Base-by-base conservation (phyloP, 2,329 filamentous ascomycete species). In the Aotearoamyces nothofagi region DNA sequence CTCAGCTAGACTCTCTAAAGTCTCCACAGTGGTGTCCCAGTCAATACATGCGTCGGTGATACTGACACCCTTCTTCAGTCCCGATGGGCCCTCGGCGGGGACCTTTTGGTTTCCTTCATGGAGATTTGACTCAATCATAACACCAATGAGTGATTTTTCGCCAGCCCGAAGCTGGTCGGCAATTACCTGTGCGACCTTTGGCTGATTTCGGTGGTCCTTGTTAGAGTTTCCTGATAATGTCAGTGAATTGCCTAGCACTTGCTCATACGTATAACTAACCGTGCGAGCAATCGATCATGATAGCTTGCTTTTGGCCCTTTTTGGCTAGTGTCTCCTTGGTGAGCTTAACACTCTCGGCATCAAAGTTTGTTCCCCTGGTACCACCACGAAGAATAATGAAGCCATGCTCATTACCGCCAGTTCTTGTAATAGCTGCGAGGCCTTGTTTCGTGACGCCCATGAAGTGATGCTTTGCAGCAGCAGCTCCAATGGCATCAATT, bases 61-160 rank as follows among this genome's bases (percentile, higher is more conserved):
- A 55, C 78, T 87, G 47, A 94, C 79, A 42, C 86, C 86, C 58
- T 81, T 83, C 63, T 84, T 81, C 29, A 94, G 65, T 5, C 57
- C 79, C 1, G 71, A 53, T 5, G 79, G 78, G 6, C 86, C 87
- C 55, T 92, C 82, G 1, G 74, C 54, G 1, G 84, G 83, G 1
- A 92, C 81, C 62, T 93, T 93, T 51, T 84, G 78, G 63, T 76
- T 82, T 40, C 72, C 75, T 59, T 93, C 90, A 55, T 87, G 74
- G 64, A 96, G 87, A 59, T 96, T 87, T 49, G 83, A 93, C 63
- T 98, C 87, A 45, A 98, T 92, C 87, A 98, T 98, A 50, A 96
- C 83, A 52, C 86, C 90, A 40, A 96, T 70, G 45, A 98, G 92
- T 39, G 72, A 77, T 34, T 71, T 77, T 61, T 98, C 82, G 34